Conservation (phyloP, 2,329 filamentous ascomycete species). For the Alternaria hordeiaustralica region DNA sequence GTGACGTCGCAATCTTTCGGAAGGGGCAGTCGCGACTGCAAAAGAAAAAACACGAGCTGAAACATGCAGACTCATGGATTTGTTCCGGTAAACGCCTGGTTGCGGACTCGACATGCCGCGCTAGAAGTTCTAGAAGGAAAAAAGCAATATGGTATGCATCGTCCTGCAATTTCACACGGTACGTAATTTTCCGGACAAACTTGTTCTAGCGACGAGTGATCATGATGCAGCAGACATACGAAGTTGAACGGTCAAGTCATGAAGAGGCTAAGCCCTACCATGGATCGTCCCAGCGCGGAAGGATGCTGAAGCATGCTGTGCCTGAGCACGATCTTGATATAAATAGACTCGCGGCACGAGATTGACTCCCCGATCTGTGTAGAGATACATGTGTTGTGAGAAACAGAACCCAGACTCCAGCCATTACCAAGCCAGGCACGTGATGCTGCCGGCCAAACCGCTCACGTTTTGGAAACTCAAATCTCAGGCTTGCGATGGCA, state of each 20-base stretch:
- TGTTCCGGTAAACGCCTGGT: conserved; percentile 4
- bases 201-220: not conserved
- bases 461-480: conserved; percentile 39
- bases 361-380: conserved; percentile 17
- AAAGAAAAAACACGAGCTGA: conserved; percentile 11
- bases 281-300: conserved; percentile 2
- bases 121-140: conserved; percentile 17
- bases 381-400: conserved; percentile 14
- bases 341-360: conserved; percentile 20
- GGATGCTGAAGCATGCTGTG: conserved; percentile 25
- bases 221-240: not conserved
- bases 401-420: conserved; percentile 29
- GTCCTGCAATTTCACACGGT: conserved; percentile 18
- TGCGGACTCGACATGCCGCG: not conserved
- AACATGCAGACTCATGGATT: conserved; percentile 10
- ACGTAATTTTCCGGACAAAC: conserved; percentile 1
- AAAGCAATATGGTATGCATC: conserved; percentile 10
- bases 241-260: conserved; percentile 4
- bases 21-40: not conserved
- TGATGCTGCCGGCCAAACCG: conserved; percentile 35
- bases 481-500: conserved; percentile 12
- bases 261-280: not conserved
- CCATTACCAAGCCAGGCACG: conserved; percentile 27
- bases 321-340: conserved; percentile 19
- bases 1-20: conserved; percentile 13